Conservation (phyloP, 2,329 filamentous ascomycete species). For the Cladophialophora immunda region DNA sequence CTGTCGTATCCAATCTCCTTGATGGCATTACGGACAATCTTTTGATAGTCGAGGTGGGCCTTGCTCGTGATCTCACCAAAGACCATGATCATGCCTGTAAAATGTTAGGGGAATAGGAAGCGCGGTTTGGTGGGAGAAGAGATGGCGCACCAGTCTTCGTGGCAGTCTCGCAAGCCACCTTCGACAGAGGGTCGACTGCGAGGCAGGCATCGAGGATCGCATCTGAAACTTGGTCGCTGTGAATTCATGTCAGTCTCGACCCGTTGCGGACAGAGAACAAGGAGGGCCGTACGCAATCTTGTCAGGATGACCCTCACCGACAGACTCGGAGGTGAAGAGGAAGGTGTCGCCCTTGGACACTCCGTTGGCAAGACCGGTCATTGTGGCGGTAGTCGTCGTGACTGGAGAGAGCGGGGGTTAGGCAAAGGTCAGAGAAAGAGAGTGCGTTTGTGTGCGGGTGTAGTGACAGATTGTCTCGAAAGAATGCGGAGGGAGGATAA, state of each 20-base stretch:
- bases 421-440: conserved; percentile 7
- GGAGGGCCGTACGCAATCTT: conserved; percentile 78
- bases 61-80: conserved; percentile 99
- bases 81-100: conserved; percentile 86
- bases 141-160: conserved; percentile 86
- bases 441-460: conserved; percentile 35
- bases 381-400: conserved; percentile 21
- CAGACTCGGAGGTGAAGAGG: conserved; percentile 90
- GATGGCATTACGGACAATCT: conserved; percentile 91
- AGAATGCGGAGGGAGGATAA: conserved; percentile 37
- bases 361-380: conserved; percentile 37
- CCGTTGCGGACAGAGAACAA: conserved; percentile 9
- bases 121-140: neutral
- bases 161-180: conserved; percentile 98
- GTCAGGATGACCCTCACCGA: conserved; percentile 90
- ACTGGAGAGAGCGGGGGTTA: neutral
- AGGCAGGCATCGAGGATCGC: conserved; percentile 98
- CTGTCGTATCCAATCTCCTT: conserved; percentile 99
- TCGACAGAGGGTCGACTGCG: conserved; percentile 92
- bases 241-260: conserved; percentile 28
- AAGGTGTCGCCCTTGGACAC: conserved; percentile 71
- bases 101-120: conserved; percentile 15
- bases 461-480: conserved; percentile 50
- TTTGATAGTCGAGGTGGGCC: conserved; percentile 95
- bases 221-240: conserved; percentile 93